Percentiles rank a stretch among this genome's conserved stretches.
Evolutionary conservation across 306 rosid genomes (phyloP).

Genomic region (Cajanus cajan): DNA sequence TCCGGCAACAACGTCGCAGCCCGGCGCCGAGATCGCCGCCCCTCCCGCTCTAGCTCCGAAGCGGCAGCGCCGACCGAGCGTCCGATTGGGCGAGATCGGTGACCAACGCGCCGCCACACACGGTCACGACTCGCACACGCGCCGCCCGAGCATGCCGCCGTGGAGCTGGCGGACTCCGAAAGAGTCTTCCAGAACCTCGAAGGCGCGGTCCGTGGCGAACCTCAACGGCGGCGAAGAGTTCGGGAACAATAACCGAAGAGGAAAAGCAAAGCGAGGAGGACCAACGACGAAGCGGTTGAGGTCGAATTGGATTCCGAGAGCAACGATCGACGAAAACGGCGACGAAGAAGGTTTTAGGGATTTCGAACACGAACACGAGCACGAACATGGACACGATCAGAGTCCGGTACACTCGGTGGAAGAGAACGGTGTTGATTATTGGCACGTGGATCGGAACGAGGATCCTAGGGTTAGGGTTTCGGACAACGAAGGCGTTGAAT

Average conservation of each 20-base stretch:
- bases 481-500: constrained; percentile 50
- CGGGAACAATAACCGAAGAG: constrained; percentile 32
- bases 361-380: constrained; percentile 29
- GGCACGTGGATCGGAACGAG: constrained; percentile 36
- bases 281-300: constrained; percentile 51
- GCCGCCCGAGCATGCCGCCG: constrained; percentile 40
- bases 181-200: constrained; percentile 42
- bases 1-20: constrained; percentile 21
- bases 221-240: constrained; percentile 43
- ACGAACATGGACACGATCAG: constrained; percentile 32
- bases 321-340: constrained; percentile 31
- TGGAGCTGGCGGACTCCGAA: constrained; percentile 59
- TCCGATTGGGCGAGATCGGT: constrained; percentile 76
- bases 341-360: constrained; percentile 45
- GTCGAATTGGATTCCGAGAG: constrained; percentile 37
- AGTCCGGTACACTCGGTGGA: constrained; percentile 48
- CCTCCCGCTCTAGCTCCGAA: constrained; percentile 44
- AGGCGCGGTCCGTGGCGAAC: constrained; percentile 51
- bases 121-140: constrained; percentile 44
- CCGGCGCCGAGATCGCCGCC: constrained; percentile 21
- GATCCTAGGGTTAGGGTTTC: constrained; percentile 38
- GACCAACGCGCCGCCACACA: constrained; percentile 45
- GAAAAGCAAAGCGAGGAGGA: constrained; percentile 56
- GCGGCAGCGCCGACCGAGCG: constrained; percentile 78
- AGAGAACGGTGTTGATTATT: constrained; percentile 37